Evolutionary conservation across 2,329 filamentous ascomycete genomes (phyloP).

Genomic region (Harringtonia lauricola): DNA sequence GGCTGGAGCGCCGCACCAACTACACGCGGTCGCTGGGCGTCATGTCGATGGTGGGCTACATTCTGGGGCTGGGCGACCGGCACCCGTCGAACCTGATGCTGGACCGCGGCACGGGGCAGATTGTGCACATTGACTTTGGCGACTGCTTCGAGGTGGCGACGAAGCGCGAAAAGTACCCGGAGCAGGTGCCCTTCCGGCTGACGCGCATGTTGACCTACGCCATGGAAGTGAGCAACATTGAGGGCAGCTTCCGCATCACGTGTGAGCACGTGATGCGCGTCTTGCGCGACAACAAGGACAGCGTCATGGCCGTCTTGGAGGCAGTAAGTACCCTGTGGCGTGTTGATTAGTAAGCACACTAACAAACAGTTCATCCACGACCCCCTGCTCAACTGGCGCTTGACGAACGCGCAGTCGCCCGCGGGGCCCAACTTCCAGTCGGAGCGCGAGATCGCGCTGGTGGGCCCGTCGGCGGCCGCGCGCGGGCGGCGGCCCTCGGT

Average conservation of each 20-base stretch:
- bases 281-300: slow-evolving; percentile 92
- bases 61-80: slow-evolving; percentile 88
- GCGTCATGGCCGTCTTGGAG: slow-evolving; percentile 94
- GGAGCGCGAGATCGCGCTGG: slow-evolving; percentile 44
- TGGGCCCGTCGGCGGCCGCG: slow-evolving; percentile 25
- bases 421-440: slow-evolving; percentile 56
- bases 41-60: slow-evolving; percentile 99
- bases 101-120: slow-evolving; percentile 89
- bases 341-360: slow-evolving; percentile 1
- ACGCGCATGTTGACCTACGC: slow-evolving; percentile 99
- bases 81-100: slow-evolving; percentile 98
- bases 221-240: slow-evolving; percentile 99
- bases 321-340: slow-evolving; percentile 53
- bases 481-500: slow-evolving; percentile 58
- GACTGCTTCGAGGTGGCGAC: slow-evolving; percentile 99
- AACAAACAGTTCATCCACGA: slow-evolving; percentile 84
- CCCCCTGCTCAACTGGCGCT: slow-evolving; percentile 93
- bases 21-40: slow-evolving; percentile 95
- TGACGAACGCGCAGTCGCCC: slow-evolving; percentile 55
- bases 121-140: slow-evolving; percentile 97
- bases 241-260: slow-evolving; percentile 95
- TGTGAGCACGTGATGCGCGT: slow-evolving; percentile 99
- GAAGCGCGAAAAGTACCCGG: slow-evolving; percentile 98
- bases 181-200: slow-evolving; percentile 92
- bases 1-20: slow-evolving; percentile 96